Conservation (phyloP, 2,329 filamentous ascomycete species). For the Xylaria sp. region DNA sequence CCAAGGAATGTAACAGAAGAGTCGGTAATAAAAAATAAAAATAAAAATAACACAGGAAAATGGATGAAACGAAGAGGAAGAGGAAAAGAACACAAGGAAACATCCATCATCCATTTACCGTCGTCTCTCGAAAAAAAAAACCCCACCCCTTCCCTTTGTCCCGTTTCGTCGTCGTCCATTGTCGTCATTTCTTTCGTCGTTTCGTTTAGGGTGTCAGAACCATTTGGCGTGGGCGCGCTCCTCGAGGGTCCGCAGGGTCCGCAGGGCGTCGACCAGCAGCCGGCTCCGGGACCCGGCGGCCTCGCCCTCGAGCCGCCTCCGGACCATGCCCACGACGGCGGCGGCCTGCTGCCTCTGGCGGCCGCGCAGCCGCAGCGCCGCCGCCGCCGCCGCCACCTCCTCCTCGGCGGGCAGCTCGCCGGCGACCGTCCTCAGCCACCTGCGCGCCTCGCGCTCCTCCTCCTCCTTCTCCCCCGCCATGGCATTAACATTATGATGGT, state of each 20-base stretch:
- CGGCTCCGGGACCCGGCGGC: constrained; percentile 52
- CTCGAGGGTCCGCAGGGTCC: constrained; percentile 56
- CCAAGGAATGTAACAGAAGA: constrained; percentile 3
- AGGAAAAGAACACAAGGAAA: constrained; percentile 17
- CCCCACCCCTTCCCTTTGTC: neutral
- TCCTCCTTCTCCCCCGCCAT: constrained; percentile 41
- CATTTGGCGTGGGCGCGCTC: constrained; percentile 46
- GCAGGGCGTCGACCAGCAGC: constrained; percentile 56
- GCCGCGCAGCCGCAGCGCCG: constrained; percentile 41
- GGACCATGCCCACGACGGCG: constrained; percentile 52
- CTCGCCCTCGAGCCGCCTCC: constrained; percentile 51
- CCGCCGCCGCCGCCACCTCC: too few species aligned
- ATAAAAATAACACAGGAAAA: constrained; percentile 25
- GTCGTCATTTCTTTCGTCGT: constrained; percentile 1
- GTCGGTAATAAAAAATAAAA: constrained; percentile 15
- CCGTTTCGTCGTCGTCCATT: constrained; percentile 8
- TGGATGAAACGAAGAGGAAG: constrained; percentile 28
- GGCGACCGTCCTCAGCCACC: constrained; percentile 44
- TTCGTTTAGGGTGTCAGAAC: constrained; percentile 38
- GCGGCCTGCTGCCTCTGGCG: constrained; percentile 48
- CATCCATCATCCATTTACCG: constrained; percentile 6
- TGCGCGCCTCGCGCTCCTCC: constrained; percentile 41
- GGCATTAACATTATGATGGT: constrained; percentile 28
- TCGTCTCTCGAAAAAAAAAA: too few species aligned
- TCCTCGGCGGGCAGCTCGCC: constrained; percentile 43